A percentile compares a stretch with the other conserved stretches of the same genome.
Conservation (phyloP, 2,329 filamentous ascomycete species). For the Lecanicillium sp. region DNA sequence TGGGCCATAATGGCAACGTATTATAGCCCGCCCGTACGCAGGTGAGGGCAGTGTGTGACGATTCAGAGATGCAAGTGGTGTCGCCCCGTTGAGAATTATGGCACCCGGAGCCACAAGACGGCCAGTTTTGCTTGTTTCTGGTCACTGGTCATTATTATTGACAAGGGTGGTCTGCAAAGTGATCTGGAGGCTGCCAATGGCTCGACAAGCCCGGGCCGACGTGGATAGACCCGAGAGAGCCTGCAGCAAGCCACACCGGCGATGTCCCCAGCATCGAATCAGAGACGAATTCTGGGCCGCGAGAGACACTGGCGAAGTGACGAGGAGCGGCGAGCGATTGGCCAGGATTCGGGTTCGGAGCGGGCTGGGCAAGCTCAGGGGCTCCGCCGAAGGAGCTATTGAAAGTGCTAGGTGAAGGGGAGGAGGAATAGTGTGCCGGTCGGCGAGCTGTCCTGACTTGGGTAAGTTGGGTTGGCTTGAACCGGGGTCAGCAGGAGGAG, state of each 20-base stretch:
- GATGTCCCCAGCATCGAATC: slow-evolving; percentile 10
- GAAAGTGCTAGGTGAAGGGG: background rate
- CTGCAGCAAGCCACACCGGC: slow-evolving; percentile 6
- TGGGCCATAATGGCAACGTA: no score
- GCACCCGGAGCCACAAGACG: no score
- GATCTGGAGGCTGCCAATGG: background rate
- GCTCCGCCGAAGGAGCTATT: background rate
- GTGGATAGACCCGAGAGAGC: background rate
- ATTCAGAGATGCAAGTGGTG: background rate
- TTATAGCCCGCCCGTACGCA: no score
- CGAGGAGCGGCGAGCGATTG: background rate
- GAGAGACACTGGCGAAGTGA: background rate
- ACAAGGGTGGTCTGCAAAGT: background rate
- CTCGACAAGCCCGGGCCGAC: background rate
- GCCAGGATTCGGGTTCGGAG: background rate
- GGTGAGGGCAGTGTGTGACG: no score
- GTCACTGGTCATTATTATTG: no score
- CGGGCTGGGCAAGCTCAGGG: background rate
- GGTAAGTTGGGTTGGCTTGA: no score
- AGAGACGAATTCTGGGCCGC: background rate
- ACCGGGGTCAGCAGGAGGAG: background rate
- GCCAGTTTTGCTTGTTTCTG: background rate
- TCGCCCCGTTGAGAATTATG: background rate
- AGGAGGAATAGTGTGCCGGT: background rate
- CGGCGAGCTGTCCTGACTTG: no score